Evolutionary conservation across 768 basidiomycete genomes (phyloP), one percentile per base, ranked within the genome.

Genomic region (Russula dissimulans): DNA sequence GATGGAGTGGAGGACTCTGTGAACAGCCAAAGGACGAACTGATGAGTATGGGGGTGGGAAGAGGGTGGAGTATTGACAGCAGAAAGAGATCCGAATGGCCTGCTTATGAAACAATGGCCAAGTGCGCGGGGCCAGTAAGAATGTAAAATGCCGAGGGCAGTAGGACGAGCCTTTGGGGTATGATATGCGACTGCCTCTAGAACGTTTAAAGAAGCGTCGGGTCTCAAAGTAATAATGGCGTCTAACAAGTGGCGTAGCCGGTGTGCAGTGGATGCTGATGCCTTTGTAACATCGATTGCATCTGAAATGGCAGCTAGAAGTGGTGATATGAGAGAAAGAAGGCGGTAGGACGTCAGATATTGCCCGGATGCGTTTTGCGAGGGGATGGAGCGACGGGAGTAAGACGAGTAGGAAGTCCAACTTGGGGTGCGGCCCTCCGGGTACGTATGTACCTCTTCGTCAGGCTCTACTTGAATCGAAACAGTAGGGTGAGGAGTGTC

Each of bases 21-120:
- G 76, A 79, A 89, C 31, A 78, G 73, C 89, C 89, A 91, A 9
- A 85, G 81, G 1, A 82, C 71, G 67, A 90, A 89, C 62, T 87
- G 82, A 69, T 89, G 88, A 3, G 73, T 69, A 58, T 79, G 75
- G 2, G 75, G 71, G 60, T 76, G 74, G n/a, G 74, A 69, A 52
- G 59, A 66, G 65, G 31, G 64, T 64, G 26, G 47, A 44, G n/a
- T 61, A 11, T 73, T 69, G 5, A 59, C 26, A 59, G 75, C 77
- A 31, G 65, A 74, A 39, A 76, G 59, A 18, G 72, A 61, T 8
- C 79, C 74, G 29, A 85, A 74, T 3, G 85, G 75, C 61, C 77
- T 77, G 63, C 80, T 82, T 63, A 89, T 71, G 18, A 79, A 69
- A 42, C 80, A 73, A 71, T 92, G 91, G 0, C 91, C 91, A 34